phyloP scores from a whole-genome alignment of 2,329 filamentous ascomycete genomes.

The Domatiomyces globalis region DNA sequence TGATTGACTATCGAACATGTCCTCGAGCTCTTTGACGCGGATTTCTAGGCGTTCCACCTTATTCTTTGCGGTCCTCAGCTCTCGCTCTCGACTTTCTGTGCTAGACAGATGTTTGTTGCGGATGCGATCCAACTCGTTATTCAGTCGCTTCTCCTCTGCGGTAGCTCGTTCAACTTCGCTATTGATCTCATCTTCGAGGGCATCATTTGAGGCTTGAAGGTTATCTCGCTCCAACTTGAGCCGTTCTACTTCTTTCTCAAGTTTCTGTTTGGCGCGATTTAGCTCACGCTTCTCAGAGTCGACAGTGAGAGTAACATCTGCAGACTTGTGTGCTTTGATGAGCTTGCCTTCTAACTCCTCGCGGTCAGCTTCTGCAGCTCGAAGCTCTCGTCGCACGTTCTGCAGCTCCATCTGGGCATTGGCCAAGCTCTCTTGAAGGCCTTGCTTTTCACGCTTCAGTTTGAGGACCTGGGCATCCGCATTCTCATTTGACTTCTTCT shows the following conservation, averaged over 20 bases:
- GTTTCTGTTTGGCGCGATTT: conserved; percentile 50
- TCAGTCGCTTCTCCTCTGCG: conserved; percentile 49
- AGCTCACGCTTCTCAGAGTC: conserved; percentile 58
- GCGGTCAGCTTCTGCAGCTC: conserved; percentile 49
- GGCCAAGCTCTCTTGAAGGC: conserved; percentile 48
- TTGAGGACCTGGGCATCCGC: conserved; percentile 44
- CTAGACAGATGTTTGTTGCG: conserved; percentile 35
- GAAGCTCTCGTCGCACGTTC: conserved; percentile 41
- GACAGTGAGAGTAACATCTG: conserved; percentile 43
- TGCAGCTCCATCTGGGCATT: conserved; percentile 47
- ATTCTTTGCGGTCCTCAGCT: conserved; percentile 40
- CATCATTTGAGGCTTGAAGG: conserved; percentile 42
- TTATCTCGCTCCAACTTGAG: conserved; percentile 50
- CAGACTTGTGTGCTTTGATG: conserved; percentile 40
- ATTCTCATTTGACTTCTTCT: conserved; percentile 45
- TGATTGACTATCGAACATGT: conserved; percentile 42
- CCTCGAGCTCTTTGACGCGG: conserved; percentile 35
- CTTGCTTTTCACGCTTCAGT: conserved; percentile 46
- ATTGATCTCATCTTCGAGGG: conserved; percentile 50
- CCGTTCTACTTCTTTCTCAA: conserved; percentile 53
- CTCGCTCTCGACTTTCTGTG: conserved; percentile 32
- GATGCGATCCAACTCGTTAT: conserved; percentile 35
- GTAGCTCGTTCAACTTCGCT: conserved; percentile 52
- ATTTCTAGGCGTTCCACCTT: conserved; percentile 53
- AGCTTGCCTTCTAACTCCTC: conserved; percentile 53